phyloP scores from a whole-genome alignment of 2,329 filamentous ascomycete species.

The Penicillium palitans region DNA sequence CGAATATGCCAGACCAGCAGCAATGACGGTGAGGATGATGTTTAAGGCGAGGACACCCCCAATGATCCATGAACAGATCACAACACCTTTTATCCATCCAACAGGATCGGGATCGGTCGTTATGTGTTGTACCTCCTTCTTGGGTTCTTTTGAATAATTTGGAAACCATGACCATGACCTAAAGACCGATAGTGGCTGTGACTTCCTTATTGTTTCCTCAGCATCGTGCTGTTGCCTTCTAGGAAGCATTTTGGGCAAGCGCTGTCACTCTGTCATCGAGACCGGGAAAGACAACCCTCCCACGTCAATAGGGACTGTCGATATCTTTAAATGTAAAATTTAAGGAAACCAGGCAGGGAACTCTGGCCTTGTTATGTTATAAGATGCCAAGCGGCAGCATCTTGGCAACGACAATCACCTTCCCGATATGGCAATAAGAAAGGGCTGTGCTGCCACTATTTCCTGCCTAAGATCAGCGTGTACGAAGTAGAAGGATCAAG shows the following conservation, averaged over 20 bases:
- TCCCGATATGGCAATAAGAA: neutral
- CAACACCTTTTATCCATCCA: neutral
- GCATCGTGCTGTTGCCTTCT: neutral
- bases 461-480: neutral
- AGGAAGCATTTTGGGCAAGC: neutral
- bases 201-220: neutral
- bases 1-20: neutral
- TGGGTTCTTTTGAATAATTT: neutral
- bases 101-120: neutral
- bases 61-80: neutral
- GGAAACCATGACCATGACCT: neutral
- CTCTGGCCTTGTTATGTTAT: neutral
- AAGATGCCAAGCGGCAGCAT: neutral
- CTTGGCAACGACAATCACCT: neutral
- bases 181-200: neutral
- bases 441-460: neutral
- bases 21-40: neutral
- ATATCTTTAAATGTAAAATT: neutral
- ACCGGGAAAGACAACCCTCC: neutral
- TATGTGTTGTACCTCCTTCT: neutral
- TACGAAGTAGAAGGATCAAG: neutral
- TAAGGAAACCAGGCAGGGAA: neutral
- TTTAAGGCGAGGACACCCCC: neutral
- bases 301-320: neutral
- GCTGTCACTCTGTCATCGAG: neutral